Percentiles rank a stretch among this genome's conserved stretches.
These are phyloP conservation scores for Fragaria ananassa DNA, from an alignment of 306 rosid genomes.

Conservation along the genomic window DNA sequence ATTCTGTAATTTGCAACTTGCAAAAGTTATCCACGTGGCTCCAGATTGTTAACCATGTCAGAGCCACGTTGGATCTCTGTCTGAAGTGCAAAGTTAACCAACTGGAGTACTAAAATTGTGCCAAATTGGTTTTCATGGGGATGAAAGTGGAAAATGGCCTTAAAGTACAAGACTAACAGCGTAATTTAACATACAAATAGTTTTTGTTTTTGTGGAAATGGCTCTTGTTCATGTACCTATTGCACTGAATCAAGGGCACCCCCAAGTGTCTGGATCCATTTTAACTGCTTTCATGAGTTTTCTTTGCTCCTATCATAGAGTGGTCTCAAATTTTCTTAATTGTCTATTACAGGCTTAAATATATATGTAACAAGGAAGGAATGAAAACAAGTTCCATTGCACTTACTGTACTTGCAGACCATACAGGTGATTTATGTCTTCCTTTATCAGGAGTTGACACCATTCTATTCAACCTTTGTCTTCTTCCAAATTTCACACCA, in stretches of 20 bases:
- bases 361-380: constrained; percentile 90
- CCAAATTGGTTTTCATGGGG: neutral
- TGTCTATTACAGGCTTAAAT: constrained; percentile 56
- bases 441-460: neutral
- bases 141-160: neutral
- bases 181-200: neutral
- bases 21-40: neutral
- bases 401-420: constrained; percentile 76
- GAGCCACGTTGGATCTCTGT: neutral
- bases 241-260: neutral
- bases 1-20: neutral
- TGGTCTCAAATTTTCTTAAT: constrained; percentile 11
- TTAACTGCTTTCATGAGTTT: constrained; percentile 15
- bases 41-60: neutral
- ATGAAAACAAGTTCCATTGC: constrained; percentile 73
- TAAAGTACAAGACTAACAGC: neutral
- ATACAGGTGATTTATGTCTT: constrained; percentile 57
- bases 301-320: constrained; percentile 3
- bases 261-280: neutral
- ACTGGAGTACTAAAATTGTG: neutral
- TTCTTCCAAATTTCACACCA: constrained; percentile 19
- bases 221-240: neutral
- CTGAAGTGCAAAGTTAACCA: neutral
- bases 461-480: constrained; percentile 1
- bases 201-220: neutral